Percentiles rank a stretch among this genome's conserved stretches.
Conservation (phyloP, 2,329 filamentous ascomycete species). For the Verticillium nubilum region DNA sequence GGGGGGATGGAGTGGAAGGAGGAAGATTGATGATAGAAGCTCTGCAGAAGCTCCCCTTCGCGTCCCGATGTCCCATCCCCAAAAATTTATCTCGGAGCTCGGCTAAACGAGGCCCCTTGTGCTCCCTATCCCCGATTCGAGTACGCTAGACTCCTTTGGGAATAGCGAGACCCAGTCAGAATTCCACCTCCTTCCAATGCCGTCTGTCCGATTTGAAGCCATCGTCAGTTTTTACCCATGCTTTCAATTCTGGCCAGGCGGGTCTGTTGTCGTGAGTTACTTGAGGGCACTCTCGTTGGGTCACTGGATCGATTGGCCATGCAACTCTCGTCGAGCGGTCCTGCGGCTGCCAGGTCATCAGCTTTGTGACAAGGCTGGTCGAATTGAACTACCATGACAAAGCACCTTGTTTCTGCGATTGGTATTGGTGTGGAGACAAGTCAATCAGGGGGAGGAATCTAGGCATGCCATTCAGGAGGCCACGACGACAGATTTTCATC, state of each 20-base stretch:
- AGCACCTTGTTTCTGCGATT: too few relatives aligned
- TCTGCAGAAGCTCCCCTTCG: slow-evolving; percentile 9
- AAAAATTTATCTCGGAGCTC: slow-evolving; percentile 37
- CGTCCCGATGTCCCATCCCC: slow-evolving; percentile 15
- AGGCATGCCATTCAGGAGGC: too few relatives aligned
- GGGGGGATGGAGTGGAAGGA: slow-evolving; percentile 19
- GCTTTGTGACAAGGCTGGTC: too few relatives aligned
- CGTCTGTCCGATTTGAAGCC: slow-evolving; percentile 15
- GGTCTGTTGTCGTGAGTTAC: not conserved
- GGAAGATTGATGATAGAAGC: slow-evolving; percentile 5
- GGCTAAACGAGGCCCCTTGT: slow-evolving; percentile 31
- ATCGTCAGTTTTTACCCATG: not conserved
- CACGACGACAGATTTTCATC: too few relatives aligned
- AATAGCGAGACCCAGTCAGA: slow-evolving; percentile 19
- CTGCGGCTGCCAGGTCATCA: too few relatives aligned
- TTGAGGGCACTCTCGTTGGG: not conserved
- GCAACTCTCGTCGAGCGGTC: too few relatives aligned
- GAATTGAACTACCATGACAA: too few relatives aligned
- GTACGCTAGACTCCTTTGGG: slow-evolving; percentile 21
- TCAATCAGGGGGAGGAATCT: too few relatives aligned
- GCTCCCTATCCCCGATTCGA: slow-evolving; percentile 14
- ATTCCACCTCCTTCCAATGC: slow-evolving; percentile 33
- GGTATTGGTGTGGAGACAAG: too few relatives aligned
- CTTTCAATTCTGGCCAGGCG: not conserved
- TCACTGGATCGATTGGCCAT: too few relatives aligned